phyloP scores from a whole-genome alignment of 2,329 filamentous ascomycete genomes.

The Colletotrichum neosansevieriae region DNA sequence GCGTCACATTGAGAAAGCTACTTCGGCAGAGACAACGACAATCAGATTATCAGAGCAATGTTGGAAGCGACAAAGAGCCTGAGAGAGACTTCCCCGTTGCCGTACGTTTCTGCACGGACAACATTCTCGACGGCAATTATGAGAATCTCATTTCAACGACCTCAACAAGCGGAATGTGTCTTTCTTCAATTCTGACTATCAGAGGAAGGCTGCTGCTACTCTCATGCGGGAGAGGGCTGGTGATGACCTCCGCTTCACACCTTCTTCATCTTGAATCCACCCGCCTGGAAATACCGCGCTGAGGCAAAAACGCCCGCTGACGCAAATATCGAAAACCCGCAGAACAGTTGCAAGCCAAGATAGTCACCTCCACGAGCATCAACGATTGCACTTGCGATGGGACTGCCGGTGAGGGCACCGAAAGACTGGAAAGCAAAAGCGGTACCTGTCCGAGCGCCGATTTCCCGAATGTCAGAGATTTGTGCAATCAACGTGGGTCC shows the following conservation, averaged over 20 bases:
- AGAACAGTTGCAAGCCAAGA: slow-evolving; percentile 73
- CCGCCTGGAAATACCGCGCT: slow-evolving; percentile 51
- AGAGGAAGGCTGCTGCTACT: too few species aligned
- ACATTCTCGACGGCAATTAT: too few species aligned
- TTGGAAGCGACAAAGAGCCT: too few species aligned
- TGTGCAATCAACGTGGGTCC: slow-evolving; percentile 75
- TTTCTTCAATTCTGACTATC: too few species aligned
- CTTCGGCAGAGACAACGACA: too few species aligned
- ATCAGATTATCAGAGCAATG: too few species aligned
- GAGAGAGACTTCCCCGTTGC: too few species aligned
- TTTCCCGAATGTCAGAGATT: slow-evolving; percentile 75
- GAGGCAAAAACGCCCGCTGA: slow-evolving; percentile 46
- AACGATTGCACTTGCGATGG: slow-evolving; percentile 74
- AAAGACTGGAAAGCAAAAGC: slow-evolving; percentile 72
- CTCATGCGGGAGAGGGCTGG: too few species aligned
- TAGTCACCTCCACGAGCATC: slow-evolving; percentile 64
- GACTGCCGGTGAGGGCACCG: slow-evolving; percentile 74
- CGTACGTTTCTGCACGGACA: too few species aligned
- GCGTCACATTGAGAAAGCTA: too few species aligned
- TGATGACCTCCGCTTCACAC: slow-evolving; percentile 42
- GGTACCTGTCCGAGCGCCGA: slow-evolving; percentile 75
- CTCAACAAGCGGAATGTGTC: too few species aligned
- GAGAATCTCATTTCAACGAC: too few species aligned
- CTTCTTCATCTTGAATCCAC: slow-evolving; percentile 51
- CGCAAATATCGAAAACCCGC: slow-evolving; percentile 62